Evolutionary conservation across 768 basidiomycete genomes (phyloP).

Genomic region (Rhizopogon vulgaris): DNA sequence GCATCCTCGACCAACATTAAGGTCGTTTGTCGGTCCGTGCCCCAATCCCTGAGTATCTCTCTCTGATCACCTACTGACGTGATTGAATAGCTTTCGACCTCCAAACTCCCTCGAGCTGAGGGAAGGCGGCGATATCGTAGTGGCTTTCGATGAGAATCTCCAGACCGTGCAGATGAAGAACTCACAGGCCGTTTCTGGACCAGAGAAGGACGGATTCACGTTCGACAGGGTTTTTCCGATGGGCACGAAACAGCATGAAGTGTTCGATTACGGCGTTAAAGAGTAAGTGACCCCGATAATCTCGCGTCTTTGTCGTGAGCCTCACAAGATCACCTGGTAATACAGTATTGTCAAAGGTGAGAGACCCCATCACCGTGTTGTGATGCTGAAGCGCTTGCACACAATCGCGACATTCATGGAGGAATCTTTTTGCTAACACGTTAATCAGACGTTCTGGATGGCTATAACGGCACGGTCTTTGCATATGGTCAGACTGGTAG

Average conservation of each 20-base stretch:
- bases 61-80: constrained; percentile 5
- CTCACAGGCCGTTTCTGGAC: constrained; percentile 62
- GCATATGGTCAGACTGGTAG: constrained; percentile 98
- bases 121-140: constrained; percentile 86
- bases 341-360: constrained; percentile 84
- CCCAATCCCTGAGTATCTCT: background rate
- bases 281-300: constrained; percentile 54
- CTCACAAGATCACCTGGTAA: constrained; percentile 11
- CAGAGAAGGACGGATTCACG: constrained; percentile 96
- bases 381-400: background rate
- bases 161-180: constrained; percentile 80
- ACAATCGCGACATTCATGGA: background rate
- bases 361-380: constrained; percentile 3
- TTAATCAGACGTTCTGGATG: constrained; percentile 85
- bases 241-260: constrained; percentile 83
- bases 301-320: constrained; percentile 4
- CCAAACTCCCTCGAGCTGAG: constrained; percentile 86
- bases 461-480: constrained; percentile 97
- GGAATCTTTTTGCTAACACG: constrained; percentile 9
- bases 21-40: constrained; percentile 93
- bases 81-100: constrained; percentile 75
- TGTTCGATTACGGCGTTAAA: constrained; percentile 98
- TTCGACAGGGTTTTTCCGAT: constrained; percentile 97
- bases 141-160: constrained; percentile 80
- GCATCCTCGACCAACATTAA: constrained; percentile 87